Conservation (phyloP, 2,329 filamentous ascomycete genomes). For the Cyanodermella asteris region DNA sequence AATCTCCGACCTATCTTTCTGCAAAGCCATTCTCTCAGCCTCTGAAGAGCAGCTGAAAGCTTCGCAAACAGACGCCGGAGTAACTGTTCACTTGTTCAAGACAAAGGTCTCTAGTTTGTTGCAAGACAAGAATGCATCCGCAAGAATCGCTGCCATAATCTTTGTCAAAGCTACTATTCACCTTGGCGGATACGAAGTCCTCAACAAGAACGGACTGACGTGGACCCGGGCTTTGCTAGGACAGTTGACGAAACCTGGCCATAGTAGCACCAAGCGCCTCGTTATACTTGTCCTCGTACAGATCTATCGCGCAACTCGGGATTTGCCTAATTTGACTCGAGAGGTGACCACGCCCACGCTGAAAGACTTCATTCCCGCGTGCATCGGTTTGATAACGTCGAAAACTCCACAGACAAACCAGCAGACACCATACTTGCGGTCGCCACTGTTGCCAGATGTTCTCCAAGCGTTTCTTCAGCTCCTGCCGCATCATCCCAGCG, state of each 20-base stretch:
- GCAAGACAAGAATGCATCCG: conserved; percentile 51
- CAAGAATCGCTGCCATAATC: conserved; percentile 55
- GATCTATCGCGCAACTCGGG: conserved; percentile 64
- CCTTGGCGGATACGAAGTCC: conserved; percentile 61
- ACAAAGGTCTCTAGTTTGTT: conserved; percentile 57
- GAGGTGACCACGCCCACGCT: conserved; percentile 75
- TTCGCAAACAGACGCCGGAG: conserved; percentile 40
- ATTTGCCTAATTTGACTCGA: conserved; percentile 60
- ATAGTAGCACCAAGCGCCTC: conserved; percentile 51
- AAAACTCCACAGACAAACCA: conserved; percentile 3
- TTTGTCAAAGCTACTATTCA: conserved; percentile 66
- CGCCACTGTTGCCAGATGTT: conserved; percentile 40
- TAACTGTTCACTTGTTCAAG: conserved; percentile 64
- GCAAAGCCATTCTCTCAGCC: conserved; percentile 39
- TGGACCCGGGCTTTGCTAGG: conserved; percentile 62
- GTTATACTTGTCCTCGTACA: conserved; percentile 56
- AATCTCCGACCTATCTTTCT: no score
- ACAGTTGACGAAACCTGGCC: conserved; percentile 46
- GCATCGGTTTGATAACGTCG: conserved; percentile 39
- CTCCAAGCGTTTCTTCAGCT: conserved; percentile 50
- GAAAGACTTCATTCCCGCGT: conserved; percentile 49
- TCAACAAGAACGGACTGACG: conserved; percentile 46
- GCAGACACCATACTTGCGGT: conserved; percentile 1
- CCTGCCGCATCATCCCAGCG: conserved; percentile 60
- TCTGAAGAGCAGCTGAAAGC: conserved; percentile 35